Evolutionary conservation across 805 yeast genomes (phyloP), one percentile per base, ranked within the genome.

Genomic region (Ogataea salicorniae): DNA sequence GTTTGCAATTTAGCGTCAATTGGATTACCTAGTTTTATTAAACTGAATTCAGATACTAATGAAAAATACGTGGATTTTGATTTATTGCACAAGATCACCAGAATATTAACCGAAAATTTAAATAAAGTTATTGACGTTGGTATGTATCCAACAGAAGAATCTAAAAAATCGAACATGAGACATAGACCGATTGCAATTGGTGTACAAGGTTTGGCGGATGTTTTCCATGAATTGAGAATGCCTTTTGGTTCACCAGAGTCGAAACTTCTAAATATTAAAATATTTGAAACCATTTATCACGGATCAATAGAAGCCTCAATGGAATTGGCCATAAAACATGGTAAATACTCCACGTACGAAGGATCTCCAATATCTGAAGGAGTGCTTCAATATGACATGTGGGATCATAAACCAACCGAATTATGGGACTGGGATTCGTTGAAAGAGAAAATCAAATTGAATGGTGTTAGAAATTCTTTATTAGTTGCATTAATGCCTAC

Each of bases 401-500:
- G 98, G 98, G 73, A 77, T 49, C 79, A 71, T 34, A 78, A 81
- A 48, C 97, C 98, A 29, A 69, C 86, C n/a, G 79, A 75, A 34
- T 72, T 88, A 52, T 91, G 90, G 80, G 95, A 92, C 58, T 92
- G 98, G 98, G 86, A 79, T 53, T 53, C 67, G 6, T 67, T 89
- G 57, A 89, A 85, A 67, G 70, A 68, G 11, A 70, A 79, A 37
- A 74, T 92, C 51, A 69, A 69, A 44, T 66, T 69, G 52, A 68
- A 80, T 59, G 98, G 98, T 42, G 59, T 92, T 38, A 74, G 97
- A 61, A 92, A 92, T 72, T 92, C 97, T 5, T 70, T 92, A 47
- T 66, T 91, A 16, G 87, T 91, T 34, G 97, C 95, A 1, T 94
- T 97, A 45, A 92, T 92, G 98, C 98, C 98, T 39, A 92, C 98